A percentile compares a stretch with the other conserved stretches of the same genome.
phyloP scores from a whole-genome alignment of 495 filamentous ascomycete species.

The Penicillium soppii region DNA sequence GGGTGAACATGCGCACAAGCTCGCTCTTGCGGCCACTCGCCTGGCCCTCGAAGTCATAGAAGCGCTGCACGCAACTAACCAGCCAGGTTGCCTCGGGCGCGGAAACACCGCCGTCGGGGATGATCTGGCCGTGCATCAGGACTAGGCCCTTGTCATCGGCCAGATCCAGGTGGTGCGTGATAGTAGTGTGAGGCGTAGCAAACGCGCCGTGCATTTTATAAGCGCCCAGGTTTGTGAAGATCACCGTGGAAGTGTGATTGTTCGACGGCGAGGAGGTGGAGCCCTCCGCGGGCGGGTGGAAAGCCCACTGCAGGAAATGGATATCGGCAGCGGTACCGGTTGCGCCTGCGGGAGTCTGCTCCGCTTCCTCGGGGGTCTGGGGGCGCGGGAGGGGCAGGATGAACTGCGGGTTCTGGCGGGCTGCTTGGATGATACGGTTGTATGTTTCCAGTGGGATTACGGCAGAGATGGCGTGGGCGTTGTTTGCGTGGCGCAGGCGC shows the following conservation, averaged over 20 bases:
- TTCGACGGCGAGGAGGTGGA: conserved; percentile 48
- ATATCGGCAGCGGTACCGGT: conserved; percentile 39
- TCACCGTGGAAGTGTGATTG: conserved; percentile 69
- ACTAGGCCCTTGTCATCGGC: conserved; percentile 71
- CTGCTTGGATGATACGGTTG: conserved; percentile 61
- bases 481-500: conserved; percentile 79
- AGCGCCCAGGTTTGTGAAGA: conserved; percentile 90
- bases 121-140: conserved; percentile 77
- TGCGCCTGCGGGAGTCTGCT: conserved; percentile 30
- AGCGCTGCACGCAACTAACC: conserved; percentile 91
- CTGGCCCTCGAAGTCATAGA: conserved; percentile 70
- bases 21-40: conserved; percentile 53
- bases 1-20: conserved; percentile 78
- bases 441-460: conserved; percentile 73
- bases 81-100: conserved; percentile 82
- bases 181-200: conserved; percentile 85
- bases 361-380: conserved; percentile 20
- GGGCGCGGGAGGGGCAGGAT: conserved; percentile 81
- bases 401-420: conserved; percentile 78
- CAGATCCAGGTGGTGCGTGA: conserved; percentile 86
- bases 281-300: conserved; percentile 85
- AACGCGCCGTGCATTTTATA: conserved; percentile 89
- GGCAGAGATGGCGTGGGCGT: conserved; percentile 73
- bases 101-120: conserved; percentile 72
- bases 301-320: conserved; percentile 59